Conservation (phyloP, 1,284 basidiomycete genomes). For the Leccinum griseonigrum region DNA sequence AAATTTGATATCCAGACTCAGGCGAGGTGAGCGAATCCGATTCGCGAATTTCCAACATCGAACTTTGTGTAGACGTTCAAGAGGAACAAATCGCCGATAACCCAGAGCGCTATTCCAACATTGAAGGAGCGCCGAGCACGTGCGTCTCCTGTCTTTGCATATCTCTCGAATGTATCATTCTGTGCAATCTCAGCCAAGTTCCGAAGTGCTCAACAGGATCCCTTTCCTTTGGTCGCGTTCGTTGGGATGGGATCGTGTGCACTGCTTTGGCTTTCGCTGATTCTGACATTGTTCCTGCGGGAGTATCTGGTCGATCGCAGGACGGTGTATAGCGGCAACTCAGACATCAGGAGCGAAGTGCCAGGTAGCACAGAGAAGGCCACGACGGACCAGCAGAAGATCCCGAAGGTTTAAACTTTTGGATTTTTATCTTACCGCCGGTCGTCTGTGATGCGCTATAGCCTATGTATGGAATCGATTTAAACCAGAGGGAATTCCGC, state of each 20-base stretch:
- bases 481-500: too few relatives aligned
- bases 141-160: constrained; percentile 29
- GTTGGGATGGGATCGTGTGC: constrained; percentile 64
- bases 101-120: constrained; percentile 14
- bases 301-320: constrained; percentile 59
- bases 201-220: constrained; percentile 53
- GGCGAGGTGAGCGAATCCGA: constrained; percentile 22
- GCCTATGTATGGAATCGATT: too few relatives aligned
- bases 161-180: background rate
- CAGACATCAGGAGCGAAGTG: constrained; percentile 4
- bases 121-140: constrained; percentile 37
- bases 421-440: too few relatives aligned
- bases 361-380: constrained; percentile 5
- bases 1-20: background rate
- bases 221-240: constrained; percentile 60
- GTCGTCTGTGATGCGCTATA: too few relatives aligned
- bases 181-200: background rate
- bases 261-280: constrained; percentile 54
- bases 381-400: background rate
- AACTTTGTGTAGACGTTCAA: background rate
- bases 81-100: constrained; percentile 16
- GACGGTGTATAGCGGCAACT: constrained; percentile 40
- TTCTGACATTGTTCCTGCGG: constrained; percentile 57
- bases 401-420: too few relatives aligned
- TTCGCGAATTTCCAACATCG: constrained; percentile 11